Evolutionary conservation across 306 rosid genomes (phyloP), one percentile per base, ranked within the genome.

Genomic region (Mimosa pudica): DNA sequence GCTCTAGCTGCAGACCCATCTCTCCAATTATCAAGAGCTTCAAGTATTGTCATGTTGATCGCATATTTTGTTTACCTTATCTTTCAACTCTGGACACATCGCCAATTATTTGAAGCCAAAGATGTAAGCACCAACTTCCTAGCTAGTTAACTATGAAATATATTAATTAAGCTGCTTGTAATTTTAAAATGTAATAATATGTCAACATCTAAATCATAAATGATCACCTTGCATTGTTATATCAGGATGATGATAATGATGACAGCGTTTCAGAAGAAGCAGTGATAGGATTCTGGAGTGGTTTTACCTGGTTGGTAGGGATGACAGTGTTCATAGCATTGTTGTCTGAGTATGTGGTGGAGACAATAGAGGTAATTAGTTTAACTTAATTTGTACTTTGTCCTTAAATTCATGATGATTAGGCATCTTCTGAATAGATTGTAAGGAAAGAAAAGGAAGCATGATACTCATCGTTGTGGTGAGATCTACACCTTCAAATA

Each of bases 341-440:
- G 83, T 79, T 94, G 77, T 94, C 98, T 7, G 91, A 94, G 85
- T 92, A 88, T 79, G 97, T 92, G 17, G 97, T 94, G 38, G 80
- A 62, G 38, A 89, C 98, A 65, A 92, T 92, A 57, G 90, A 94
- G 97, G 98, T 91, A 88, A 81, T 33, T 72, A 17, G 1, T 24
- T 24, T 24, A 30, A 66, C 46, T 33, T 41, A 0, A 48, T 41
- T 42, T 33, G 42, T 7, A 48, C 16, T 49, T 18, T 67, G 14
- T n/a, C 30, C 57, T n/a, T 30, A 75, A 24, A 24, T 10, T n/a
- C 36, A 16, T 57, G 68, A 38, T 57, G 68, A 38, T 41, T 73
- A 38, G 52, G n/a, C 36, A 36, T 54, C 58, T 71, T 55, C 46
- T 60, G 32, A 32, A 2, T 61, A 30, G 66, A 61, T 4, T 38